A percentile compares a stretch with the other conserved stretches of the same genome.
Evolutionary conservation across 2,329 filamentous ascomycete species (phyloP).

Genomic region (Aureobasidium sp.): DNA sequence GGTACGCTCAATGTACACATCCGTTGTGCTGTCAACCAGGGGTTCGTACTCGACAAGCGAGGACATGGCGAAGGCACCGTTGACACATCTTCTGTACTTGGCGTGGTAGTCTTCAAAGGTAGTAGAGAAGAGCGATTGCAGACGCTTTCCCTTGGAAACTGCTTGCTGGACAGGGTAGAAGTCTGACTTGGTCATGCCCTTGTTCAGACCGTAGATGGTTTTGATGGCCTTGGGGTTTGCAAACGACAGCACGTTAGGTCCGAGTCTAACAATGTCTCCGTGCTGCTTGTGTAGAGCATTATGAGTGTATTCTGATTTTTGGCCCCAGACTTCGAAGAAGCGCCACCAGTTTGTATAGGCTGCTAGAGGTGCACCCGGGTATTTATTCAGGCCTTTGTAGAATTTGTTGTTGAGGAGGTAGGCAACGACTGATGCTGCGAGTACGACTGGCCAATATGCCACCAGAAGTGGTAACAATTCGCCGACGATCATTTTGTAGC

Average conservation of each 20-base stretch:
- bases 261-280: constrained; percentile 67
- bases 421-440: constrained; percentile 27
- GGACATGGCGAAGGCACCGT: constrained; percentile 70
- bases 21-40: constrained; percentile 67
- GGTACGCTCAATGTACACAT: constrained; percentile 56
- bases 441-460: constrained; percentile 37
- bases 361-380: constrained; percentile 65
- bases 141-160: constrained; percentile 58
- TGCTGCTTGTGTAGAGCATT: constrained; percentile 61
- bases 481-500: constrained; percentile 30
- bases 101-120: constrained; percentile 69
- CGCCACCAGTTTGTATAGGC: constrained; percentile 68
- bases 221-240: constrained; percentile 66
- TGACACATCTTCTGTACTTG: constrained; percentile 67
- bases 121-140: constrained; percentile 70
- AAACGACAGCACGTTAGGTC: constrained; percentile 68
- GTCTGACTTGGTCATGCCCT: constrained; percentile 72
- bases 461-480: constrained; percentile 25
- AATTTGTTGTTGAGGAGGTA: constrained; percentile 41
- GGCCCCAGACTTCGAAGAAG: constrained; percentile 59
- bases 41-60: constrained; percentile 72
- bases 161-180: constrained; percentile 77
- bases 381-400: constrained; percentile 56
- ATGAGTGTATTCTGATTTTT: constrained; percentile 61
- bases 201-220: constrained; percentile 73